These are phyloP conservation scores for Fonsecaea nubica DNA, from an alignment of 2,329 filamentous ascomycete species.

Conservation along the genomic window DNA sequence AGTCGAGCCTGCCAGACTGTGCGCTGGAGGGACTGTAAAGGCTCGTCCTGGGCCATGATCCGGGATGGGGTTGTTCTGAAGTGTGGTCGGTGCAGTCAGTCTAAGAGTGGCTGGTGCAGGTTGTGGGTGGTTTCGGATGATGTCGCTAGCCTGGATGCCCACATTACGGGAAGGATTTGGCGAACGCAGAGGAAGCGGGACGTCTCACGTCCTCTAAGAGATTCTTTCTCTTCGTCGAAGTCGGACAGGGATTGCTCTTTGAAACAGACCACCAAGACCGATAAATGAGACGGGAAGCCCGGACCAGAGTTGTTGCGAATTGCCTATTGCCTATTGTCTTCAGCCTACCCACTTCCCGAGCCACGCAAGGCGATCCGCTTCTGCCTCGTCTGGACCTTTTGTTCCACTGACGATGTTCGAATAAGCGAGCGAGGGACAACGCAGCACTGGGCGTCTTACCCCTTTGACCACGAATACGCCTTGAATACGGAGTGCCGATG, in stretches of 20 bases:
- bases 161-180: background rate
- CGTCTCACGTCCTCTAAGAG: background rate
- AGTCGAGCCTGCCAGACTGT: slow-evolving; percentile 65
- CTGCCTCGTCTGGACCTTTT: background rate
- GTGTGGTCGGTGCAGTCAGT: too few species aligned
- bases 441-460: background rate
- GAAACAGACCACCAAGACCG: background rate
- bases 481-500: background rate
- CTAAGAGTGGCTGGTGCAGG: background rate
- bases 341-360: background rate
- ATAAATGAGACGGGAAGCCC: slow-evolving; percentile 1
- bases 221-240: background rate
- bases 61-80: background rate
- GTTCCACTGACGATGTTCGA: background rate
- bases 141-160: slow-evolving; percentile 10
- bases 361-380: background rate
- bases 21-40: slow-evolving; percentile 33
- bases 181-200: slow-evolving; percentile 5
- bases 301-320: background rate
- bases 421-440: slow-evolving; percentile 4
- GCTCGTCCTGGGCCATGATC: slow-evolving; percentile 22
- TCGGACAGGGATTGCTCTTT: background rate
- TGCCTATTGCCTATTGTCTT: too few species aligned
- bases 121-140: slow-evolving; percentile 9
- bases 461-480: background rate